Base-by-base conservation (phyloP, 257 asterid species). In the Anisodus tanguticus region DNA sequence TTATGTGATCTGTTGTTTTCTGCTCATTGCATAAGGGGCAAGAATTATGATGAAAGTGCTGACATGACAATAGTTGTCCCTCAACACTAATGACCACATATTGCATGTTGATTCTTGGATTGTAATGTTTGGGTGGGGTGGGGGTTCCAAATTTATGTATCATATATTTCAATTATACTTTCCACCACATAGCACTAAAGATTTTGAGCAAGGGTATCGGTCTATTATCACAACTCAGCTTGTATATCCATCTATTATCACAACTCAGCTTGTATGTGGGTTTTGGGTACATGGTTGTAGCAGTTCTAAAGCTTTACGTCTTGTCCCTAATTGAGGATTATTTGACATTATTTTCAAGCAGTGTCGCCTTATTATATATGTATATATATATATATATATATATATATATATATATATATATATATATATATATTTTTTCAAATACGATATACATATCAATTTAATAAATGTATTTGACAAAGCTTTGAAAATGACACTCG, bases 81-180 rank as follows among this genome's bases (percentile, higher is more conserved):
- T 71, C 79, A 43, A 43, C 57, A 17, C 8, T 2, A 59, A 17
- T 59, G 66, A 59, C 55, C 8, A 39, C 77, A 67, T 35, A 35
- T 37, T 68, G 26, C 78, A 69, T 7, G 78, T 3, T 41, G 78
- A 41, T 39, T 71, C 39, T 69, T 69, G 78, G 78, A 69, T 69
- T 69, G 78, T 41, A 39, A 69, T 69, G 35, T 69, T 69, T 69
- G 15, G 6, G 53, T n/a, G 26, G 35, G 3, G 11, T 8, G 78
- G 11, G 78, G 15, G 1, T 69, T 69, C 78, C 35, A 17, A 41
- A 12, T 67, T 37, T 35, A 67, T 35, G 76, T 3, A 35, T 67
- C 76, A 67, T 5, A 35, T 67, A 67, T 37, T 13, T 37, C 76
- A 67, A 6, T 15, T 37, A 17, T 68, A 69, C 31, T 69, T 39